Percentiles rank a stretch among this genome's conserved stretches.
Evolutionary conservation across 164 flowering plant species (phyloP).

Genomic region (Sextonia rubra): DNA sequence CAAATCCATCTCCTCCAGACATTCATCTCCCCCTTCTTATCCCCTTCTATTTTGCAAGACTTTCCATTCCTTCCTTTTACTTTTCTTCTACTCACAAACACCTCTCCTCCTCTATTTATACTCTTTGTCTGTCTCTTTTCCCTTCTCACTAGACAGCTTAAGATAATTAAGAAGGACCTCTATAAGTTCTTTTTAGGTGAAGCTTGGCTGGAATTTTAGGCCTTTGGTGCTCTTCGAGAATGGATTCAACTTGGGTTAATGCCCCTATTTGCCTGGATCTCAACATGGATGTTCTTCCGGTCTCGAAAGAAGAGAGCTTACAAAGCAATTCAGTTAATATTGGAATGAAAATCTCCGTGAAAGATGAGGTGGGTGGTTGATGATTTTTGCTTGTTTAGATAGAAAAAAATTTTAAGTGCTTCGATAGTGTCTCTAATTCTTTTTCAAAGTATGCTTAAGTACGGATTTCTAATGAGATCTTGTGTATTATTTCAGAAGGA

Average conservation of each 20-base stretch:
- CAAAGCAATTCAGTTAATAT: neutral
- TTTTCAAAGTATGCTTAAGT: neutral
- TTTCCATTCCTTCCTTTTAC: neutral
- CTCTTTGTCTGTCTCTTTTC: neutral
- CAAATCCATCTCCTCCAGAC: neutral
- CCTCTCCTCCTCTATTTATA: neutral
- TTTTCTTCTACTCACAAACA: neutral
- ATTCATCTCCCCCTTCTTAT: neutral
- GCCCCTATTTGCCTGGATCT: neutral
- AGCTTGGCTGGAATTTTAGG: neutral
- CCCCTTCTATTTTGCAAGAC: too few species aligned
- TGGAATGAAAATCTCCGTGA: neutral
- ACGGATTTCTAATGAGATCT: neutral
- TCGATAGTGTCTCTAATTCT: neutral
- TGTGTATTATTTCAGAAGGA: neutral
- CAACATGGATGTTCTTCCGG: neutral
- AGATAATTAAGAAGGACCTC: neutral
- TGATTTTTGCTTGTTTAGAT: neutral
- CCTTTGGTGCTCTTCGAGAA: neutral
- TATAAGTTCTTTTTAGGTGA: too few species aligned
- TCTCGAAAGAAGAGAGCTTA: neutral
- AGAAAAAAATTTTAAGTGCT: neutral
- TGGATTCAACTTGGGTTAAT: neutral
- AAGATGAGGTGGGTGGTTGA: slow-evolving; percentile 4
- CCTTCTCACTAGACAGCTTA: neutral